Base-by-base conservation (phyloP, 139 green algal species). In the Nannochloris sp. region DNA sequence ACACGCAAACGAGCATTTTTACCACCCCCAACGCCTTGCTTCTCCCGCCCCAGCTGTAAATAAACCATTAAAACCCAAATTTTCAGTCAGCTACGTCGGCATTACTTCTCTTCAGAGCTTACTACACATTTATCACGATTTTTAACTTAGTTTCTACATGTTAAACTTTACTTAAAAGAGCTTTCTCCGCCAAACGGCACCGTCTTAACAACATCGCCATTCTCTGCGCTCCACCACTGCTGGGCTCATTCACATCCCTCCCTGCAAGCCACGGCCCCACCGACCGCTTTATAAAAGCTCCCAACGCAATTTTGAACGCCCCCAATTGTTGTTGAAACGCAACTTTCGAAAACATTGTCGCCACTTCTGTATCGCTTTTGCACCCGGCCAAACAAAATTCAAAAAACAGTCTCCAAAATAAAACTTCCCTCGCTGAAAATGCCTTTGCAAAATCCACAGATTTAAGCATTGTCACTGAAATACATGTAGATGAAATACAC, bases 321-420 rank as follows among this genome's bases (percentile, higher is more conserved):
- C 38, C 24, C 48, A 46, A 2, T 36, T 60, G 0, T 36, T 61
- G 39, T 42, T 53, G 1, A 30, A 19, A 30, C n/a, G 45, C 60
- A 1, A 74, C 46, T 25, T 72, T 71, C 19, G 38, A 51, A 57
- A 84, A 84, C 13, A 84, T 31, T 3, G 64, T 60, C 15, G 59
- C 33, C 2, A 70, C 51, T 24, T 53, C 45, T 4, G 37, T 29
- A 3, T 31, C 4, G 3, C 24, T 63, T 33, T 72, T 72, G 47
- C 54, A 74, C 35, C 36, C n/a, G 9, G 4, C 33, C 46, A 90
- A 79, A 29, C 83, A 53, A 35, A 84, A 71, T 67, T 83, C 60
- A 55, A 90, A 73, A 45, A 75, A 76, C 47, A 83, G 38, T 25
- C 83, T 75, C 84, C 84, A 90, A 32, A 82, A 67, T 2, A 90